Percentiles rank a stretch among this genome's conserved stretches.
Evolutionary conservation across 179 eudicot species (phyloP).

Genomic region (Patellifolia procumbens): DNA sequence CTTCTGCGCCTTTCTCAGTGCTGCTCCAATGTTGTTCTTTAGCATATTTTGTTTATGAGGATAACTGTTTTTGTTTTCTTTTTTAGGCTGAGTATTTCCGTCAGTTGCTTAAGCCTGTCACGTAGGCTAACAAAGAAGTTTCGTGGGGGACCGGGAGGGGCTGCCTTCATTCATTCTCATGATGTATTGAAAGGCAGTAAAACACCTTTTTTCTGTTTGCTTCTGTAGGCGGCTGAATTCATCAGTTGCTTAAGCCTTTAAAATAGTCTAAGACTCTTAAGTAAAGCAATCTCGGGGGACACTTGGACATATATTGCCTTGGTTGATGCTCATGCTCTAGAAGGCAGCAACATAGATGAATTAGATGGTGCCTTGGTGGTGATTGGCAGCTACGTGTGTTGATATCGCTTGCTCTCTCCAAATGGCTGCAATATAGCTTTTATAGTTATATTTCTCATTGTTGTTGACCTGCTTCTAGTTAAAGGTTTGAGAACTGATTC

Average conservation of each 20-base stretch:
- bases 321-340: not conserved
- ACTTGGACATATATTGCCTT: not conserved
- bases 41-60: not conserved
- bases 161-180: not conserved
- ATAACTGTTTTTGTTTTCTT: conserved; percentile 10
- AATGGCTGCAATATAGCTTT: conserved; percentile 26
- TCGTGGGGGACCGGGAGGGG: conserved; percentile 25
- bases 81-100: conserved; percentile 83
- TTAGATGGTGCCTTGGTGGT: not conserved
- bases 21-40: not conserved
- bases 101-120: conserved; percentile 81
- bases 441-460: conserved; percentile 19
- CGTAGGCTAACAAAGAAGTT: conserved; percentile 49
- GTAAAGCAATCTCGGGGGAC: not conserved
- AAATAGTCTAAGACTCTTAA: not conserved
- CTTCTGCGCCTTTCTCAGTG: not conserved
- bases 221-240: conserved; percentile 65
- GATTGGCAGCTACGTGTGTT: not conserved
- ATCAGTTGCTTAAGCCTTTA: not conserved
- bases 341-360: not conserved
- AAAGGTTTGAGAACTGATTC: not conserved
- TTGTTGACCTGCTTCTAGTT: conserved; percentile 20
- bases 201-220: not conserved
- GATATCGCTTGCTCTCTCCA: not conserved
- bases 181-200: not conserved